A percentile compares a stretch with the other conserved stretches of the same genome.
phyloP scores from a whole-genome alignment of 2,329 filamentous ascomycete genomes.

The Elsinoe fawcettii region DNA sequence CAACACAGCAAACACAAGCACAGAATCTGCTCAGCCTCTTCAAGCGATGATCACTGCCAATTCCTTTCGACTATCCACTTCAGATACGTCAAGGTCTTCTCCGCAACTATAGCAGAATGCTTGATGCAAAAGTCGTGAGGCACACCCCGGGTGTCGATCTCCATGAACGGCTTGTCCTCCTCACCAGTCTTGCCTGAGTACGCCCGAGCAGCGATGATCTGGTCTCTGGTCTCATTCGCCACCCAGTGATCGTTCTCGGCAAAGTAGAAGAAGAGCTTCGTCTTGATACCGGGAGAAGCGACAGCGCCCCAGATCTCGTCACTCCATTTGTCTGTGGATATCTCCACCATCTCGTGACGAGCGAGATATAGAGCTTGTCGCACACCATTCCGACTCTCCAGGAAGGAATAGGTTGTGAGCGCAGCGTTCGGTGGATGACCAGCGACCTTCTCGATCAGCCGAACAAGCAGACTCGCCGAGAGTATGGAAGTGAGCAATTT shows the following conservation, averaged over 20 bases:
- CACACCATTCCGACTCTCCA: constrained; percentile 43
- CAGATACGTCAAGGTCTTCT: constrained; percentile 44
- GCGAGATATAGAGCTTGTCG: constrained; percentile 52
- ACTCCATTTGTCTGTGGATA: constrained; percentile 50
- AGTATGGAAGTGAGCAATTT: constrained; percentile 37
- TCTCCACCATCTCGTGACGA: constrained; percentile 49
- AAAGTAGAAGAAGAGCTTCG: constrained; percentile 52
- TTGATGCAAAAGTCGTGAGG: constrained; percentile 54
- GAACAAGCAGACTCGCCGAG: constrained; percentile 33
- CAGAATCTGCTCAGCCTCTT: constrained; percentile 25
- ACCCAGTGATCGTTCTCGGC: constrained; percentile 56
- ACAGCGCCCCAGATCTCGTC: constrained; percentile 52
- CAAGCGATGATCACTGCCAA: constrained; percentile 21
- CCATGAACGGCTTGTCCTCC: constrained; percentile 43
- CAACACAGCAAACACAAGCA: constrained; percentile 20
- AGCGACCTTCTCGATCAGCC: constrained; percentile 38
- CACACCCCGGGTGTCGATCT: constrained; percentile 47
- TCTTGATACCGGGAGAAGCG: constrained; percentile 26
- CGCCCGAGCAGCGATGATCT: constrained; percentile 42
- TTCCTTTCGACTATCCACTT: constrained; percentile 7
- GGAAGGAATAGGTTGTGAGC: constrained; percentile 42
- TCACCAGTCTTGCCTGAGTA: constrained; percentile 24
- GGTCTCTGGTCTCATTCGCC: constrained; percentile 49
- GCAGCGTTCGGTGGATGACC: constrained; percentile 38
- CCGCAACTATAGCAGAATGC: constrained; percentile 42